phyloP scores from a whole-genome alignment of 2,329 filamentous ascomycete genomes.

The Pseudogymnoascus sp. region DNA sequence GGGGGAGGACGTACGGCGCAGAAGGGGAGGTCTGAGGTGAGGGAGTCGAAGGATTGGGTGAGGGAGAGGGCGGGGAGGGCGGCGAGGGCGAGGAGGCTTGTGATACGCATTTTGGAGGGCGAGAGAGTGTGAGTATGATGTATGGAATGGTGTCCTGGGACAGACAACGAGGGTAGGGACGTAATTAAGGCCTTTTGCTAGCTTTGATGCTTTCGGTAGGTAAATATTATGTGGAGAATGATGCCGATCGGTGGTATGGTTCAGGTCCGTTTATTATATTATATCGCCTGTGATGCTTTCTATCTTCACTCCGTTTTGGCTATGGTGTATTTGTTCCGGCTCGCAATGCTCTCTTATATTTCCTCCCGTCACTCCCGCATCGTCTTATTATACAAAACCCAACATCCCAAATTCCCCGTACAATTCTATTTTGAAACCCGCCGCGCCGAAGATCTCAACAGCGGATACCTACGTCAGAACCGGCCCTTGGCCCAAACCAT shows the following conservation, averaged over 20 bases:
- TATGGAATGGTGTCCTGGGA: background rate
- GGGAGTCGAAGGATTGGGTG: background rate
- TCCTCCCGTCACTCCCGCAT: background rate
- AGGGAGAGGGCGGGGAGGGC: background rate
- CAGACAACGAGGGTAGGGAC: background rate
- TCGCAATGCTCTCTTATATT: background rate
- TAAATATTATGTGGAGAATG: background rate
- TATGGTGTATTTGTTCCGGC: background rate
- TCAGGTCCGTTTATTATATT: background rate
- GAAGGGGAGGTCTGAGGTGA: background rate
- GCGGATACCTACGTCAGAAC: slow-evolving; percentile 4
- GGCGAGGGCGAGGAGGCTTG: background rate
- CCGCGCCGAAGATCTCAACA: background rate
- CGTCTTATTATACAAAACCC: background rate
- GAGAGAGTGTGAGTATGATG: background rate
- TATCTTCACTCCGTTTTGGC: background rate
- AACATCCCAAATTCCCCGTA: background rate
- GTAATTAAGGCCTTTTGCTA: background rate
- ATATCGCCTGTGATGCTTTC: background rate
- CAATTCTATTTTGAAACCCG: background rate
- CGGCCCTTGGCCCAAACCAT: no score
- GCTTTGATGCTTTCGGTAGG: background rate
- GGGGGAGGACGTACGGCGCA: background rate
- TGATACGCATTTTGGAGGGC: background rate
- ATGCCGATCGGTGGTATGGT: background rate